Percentiles rank a stretch among this genome's conserved stretches.
phyloP scores from a whole-genome alignment of 2,329 filamentous ascomycete genomes.

The Fusarium protoensiforme region DNA sequence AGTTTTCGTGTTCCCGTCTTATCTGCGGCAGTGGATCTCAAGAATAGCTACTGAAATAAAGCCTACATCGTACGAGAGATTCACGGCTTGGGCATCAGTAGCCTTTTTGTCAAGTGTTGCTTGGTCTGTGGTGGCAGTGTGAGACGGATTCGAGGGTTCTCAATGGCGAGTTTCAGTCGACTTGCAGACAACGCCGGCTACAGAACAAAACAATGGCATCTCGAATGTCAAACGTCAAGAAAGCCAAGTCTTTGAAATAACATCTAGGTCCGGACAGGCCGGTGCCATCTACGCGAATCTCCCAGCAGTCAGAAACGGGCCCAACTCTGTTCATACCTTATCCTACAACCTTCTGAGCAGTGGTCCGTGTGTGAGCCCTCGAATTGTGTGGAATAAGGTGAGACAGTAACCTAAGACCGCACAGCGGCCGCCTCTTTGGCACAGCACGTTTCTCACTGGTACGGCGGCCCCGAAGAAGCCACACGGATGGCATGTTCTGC shows the following conservation, averaged over 20 bases:
- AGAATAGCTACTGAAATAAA: constrained; percentile 2
- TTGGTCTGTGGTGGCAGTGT: neutral
- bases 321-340: constrained; percentile 23
- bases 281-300: neutral
- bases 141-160: neutral
- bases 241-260: neutral
- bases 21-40: constrained; percentile 26
- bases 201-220: neutral
- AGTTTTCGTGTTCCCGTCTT: constrained; percentile 35
- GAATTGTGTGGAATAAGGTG: constrained; percentile 1
- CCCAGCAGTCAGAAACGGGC: constrained; percentile 10
- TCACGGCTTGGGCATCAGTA: neutral
- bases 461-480: neutral
- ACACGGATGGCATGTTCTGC: neutral
- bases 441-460: neutral
- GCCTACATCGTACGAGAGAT: neutral
- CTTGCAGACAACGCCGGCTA: neutral
- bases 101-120: neutral
- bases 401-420: neutral
- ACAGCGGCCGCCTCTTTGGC: neutral
- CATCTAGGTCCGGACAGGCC: neutral
- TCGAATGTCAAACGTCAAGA: neutral
- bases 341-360: neutral
- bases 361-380: neutral
- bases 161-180: neutral